phyloP scores from a whole-genome alignment of 2,329 filamentous ascomycete genomes.

The Epichloe gansuensis region DNA sequence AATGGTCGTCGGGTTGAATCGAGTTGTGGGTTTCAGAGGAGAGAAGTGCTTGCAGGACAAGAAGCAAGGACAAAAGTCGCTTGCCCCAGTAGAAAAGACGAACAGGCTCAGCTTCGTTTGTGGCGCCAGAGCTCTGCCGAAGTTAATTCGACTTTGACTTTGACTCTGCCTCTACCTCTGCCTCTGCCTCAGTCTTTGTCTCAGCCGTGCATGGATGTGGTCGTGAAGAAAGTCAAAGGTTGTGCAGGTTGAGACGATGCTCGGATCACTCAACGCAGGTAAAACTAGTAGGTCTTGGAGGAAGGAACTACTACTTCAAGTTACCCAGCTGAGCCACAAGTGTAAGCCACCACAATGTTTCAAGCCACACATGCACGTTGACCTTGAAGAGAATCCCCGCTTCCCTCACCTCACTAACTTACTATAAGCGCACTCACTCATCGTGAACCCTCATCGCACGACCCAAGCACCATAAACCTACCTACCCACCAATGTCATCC shows the following conservation, averaged over 20 bases:
- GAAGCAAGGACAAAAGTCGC: not conserved
- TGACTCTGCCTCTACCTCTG: no score
- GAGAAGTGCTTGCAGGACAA: not conserved
- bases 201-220: not conserved
- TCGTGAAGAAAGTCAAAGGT: no score
- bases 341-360: no score
- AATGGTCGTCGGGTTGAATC: not conserved
- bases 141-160: not conserved
- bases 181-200: not conserved
- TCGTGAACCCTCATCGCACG: not conserved
- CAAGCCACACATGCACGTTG: no score
- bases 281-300: not conserved
- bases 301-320: not conserved
- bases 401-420: not conserved
- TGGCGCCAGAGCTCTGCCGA: not conserved
- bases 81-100: not conserved
- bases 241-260: no score
- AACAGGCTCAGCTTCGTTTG: not conserved
- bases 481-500: conserved; percentile 12
- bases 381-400: no score
- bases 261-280: no score
- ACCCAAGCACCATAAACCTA: not conserved
- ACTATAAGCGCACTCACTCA: not conserved
- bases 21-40: conserved; percentile 3
- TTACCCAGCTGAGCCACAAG: no score